Evolutionary conservation across 192 early-diverging fungal genomes (phyloP).

Genomic region (Linnemannia zychae): DNA sequence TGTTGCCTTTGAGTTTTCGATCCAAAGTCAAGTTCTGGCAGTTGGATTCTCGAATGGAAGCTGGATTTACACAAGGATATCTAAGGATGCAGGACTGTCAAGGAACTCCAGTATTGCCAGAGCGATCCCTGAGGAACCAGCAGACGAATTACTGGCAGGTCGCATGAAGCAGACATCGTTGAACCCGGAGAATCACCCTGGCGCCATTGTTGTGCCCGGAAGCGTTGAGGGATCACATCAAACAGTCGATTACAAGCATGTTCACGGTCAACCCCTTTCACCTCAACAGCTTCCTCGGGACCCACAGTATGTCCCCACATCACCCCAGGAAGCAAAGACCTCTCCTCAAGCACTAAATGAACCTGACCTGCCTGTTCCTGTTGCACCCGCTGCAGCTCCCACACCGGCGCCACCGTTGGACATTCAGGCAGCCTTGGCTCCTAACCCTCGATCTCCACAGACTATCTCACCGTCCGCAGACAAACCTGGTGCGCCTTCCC

Average conservation of each 20-base stretch:
- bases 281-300: background rate
- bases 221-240: background rate
- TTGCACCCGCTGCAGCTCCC: background rate
- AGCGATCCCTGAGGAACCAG: background rate
- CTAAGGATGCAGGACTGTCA: background rate
- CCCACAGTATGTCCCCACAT: constrained; percentile 10
- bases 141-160: background rate
- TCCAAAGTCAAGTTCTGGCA: constrained; percentile 24
- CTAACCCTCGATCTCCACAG: background rate
- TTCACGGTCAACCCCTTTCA: background rate
- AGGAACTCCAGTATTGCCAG: constrained; percentile 19
- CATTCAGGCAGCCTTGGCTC: background rate
- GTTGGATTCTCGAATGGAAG: constrained; percentile 58
- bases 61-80: constrained; percentile 38
- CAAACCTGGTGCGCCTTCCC: background rate
- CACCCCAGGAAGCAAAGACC: background rate
- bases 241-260: background rate
- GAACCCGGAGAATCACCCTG: background rate
- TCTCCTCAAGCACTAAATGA: background rate
- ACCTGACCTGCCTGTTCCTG: background rate
- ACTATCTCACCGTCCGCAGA: background rate
- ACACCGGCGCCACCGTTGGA: background rate
- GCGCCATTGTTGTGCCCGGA: background rate
- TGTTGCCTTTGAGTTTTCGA: constrained; percentile 48
- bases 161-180: background rate